Evolutionary conservation across 2,329 filamentous ascomycete genomes (phyloP), one percentile per base, ranked within the genome.

Genomic region (Phialophora tarda): DNA sequence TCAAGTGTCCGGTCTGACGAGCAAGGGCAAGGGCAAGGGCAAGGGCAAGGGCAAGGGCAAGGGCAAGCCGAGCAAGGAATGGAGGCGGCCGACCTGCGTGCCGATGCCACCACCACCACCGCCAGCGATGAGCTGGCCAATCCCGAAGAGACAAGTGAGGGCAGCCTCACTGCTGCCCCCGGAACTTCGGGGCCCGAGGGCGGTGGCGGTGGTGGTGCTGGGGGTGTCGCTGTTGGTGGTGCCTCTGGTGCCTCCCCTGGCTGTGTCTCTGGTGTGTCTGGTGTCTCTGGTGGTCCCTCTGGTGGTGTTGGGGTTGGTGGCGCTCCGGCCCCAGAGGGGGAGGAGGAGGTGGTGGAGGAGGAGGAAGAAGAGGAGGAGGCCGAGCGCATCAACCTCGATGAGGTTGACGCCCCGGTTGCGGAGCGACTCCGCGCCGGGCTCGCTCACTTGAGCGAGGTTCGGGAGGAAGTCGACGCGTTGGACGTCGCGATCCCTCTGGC

Each of bases 341-440:
- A 38, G 7, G 32, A 44, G 55, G 55, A 38, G 55, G 55, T 23
- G 24, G 60, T 11, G 17, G 55, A 21, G 21, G 63, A 57, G 17
- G 50, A 24, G 2, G 56, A 53, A 17, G 64, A 66, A 7, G 55
- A 57, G 10, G 58, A 59, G 12, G 34, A 62, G 17, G 62, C 47
- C 8, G 62, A 14, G 26, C 41, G 32, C 59, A 32, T 60, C 60
- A 26, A 34, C 48, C 59, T 62, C n/a, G 59, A 30, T 17, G 54
- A 55, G 59, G 53, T 34, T 26, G 59, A 63, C 30, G 38, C 34
- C 55, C 53, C 60, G 32, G 48, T 41, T 26, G 53, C 53, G 38
- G 61, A 51, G 11, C 61, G 48, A 24, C 32, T 64, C 34, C 62
- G 50, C 30, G 57, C 63, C 21, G 63, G 63, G 24, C 23, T 65